phyloP scores from a whole-genome alignment of 2,329 filamentous ascomycete genomes.

The Penicillium psychrosexuale region DNA sequence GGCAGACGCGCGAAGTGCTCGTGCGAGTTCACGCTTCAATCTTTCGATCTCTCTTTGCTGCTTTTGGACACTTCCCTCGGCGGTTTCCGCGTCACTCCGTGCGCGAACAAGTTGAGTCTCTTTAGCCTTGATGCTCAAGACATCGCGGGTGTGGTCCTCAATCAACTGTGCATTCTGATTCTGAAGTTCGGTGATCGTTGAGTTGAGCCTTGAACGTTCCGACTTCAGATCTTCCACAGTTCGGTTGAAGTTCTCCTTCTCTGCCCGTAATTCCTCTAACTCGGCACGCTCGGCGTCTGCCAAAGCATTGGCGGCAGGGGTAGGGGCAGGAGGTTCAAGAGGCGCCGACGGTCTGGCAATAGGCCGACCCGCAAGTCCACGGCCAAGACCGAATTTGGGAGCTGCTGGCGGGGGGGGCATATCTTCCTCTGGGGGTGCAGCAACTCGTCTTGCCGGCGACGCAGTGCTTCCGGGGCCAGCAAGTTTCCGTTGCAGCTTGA shows the following conservation, averaged over 20 bases:
- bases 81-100: constrained; percentile 81
- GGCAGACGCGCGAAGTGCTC: constrained; percentile 44
- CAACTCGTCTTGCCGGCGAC: constrained; percentile 44
- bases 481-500: constrained; percentile 46
- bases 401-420: constrained; percentile 42
- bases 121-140: constrained; percentile 95
- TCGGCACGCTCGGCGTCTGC: constrained; percentile 65
- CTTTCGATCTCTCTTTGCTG: constrained; percentile 86
- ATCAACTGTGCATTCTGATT: constrained; percentile 96
- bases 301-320: constrained; percentile 63
- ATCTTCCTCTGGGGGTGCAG: constrained; percentile 46
- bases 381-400: constrained; percentile 62
- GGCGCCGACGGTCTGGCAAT: constrained; percentile 65
- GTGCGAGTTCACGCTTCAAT: constrained; percentile 76
- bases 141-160: constrained; percentile 93
- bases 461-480: constrained; percentile 40
- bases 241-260: constrained; percentile 73
- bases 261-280: constrained; percentile 76
- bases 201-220: constrained; percentile 76
- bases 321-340: constrained; percentile 50
- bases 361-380: constrained; percentile 79
- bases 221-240: constrained; percentile 77
- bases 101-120: constrained; percentile 95
- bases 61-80: constrained; percentile 80
- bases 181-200: constrained; percentile 89